Evolutionary conservation across 768 basidiomycete species (phyloP), one percentile per base, ranked within the genome.

Genomic region (Lentinula detonsa): DNA sequence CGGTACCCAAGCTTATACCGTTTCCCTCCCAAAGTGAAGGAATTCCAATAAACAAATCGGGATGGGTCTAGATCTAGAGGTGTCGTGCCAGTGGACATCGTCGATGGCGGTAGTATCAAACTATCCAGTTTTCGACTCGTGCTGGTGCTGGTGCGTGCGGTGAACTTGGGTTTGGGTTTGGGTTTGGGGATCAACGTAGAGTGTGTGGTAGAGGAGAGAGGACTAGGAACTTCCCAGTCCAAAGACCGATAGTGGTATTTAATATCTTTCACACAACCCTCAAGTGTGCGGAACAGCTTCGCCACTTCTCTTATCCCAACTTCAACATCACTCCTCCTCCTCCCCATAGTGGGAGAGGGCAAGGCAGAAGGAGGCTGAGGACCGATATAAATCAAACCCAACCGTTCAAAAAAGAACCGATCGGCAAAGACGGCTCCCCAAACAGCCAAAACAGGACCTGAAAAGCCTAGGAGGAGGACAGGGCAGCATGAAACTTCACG

Each of bases 401-500:
- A 13, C 13, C 39, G 60, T 35, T 61, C 37, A 16, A 35, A 39
- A 18, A 61, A 35, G 18, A 61, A 31, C 7, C 35, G 16, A 13
- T 61, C 60, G 0, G 60, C 39, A 55, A 61, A 61, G 9, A 55
- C 43, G 10, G 60, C 60, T 7, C 60, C 60, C 23, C 16, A 42
- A 10, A 61, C 52, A 5, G 28, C 35, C 53, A 61, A 28, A 35
- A 18, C 13, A 15, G 23, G 51, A 39, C 60, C 60, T 13, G 37
- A 21, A n/a, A 61, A 5, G 18, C 52, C 50, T 37, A 61, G n/a
- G 23, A 61, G 50, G 39, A 61, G n/a, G 10, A 52, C 23, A 0
- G 60, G 60, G 53, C 60, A 61, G 52, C 60, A 61, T 15, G 55
- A 61, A 11, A 37, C 51, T n/a, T 16, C 42, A 21, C 60, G 60